Evolutionary conservation across 768 basidiomycete genomes (phyloP).

Genomic region (Mycena latifolia): DNA sequence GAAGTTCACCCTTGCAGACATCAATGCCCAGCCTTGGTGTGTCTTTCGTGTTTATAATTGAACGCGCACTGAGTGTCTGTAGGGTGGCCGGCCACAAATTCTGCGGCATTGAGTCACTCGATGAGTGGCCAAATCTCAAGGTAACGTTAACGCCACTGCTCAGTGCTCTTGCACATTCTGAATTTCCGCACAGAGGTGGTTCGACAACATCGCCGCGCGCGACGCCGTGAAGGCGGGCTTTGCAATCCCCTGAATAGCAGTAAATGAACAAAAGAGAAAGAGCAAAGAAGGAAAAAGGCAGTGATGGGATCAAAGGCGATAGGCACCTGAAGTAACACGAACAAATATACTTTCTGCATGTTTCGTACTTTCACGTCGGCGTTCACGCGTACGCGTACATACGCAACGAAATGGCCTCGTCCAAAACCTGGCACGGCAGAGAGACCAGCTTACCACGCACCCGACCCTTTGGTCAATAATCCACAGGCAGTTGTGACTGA

Average conservation of each 20-base stretch:
- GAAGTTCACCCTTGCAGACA: too few species aligned
- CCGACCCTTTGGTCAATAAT: constrained; percentile 69
- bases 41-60: constrained; percentile 28
- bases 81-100: constrained; percentile 50
- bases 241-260: constrained; percentile 8
- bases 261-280: too few species aligned
- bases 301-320: too few species aligned
- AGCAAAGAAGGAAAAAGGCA: too few species aligned
- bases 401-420: constrained; percentile 54
- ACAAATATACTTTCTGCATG: constrained; percentile 25
- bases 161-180: neutral
- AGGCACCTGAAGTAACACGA: too few species aligned
- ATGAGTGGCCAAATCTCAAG: constrained; percentile 54
- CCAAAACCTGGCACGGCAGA: constrained; percentile 66
- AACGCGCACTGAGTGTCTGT: constrained; percentile 3
- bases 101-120: constrained; percentile 49
- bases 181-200: constrained; percentile 46
- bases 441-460: constrained; percentile 66
- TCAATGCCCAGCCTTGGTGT: constrained; percentile 48
- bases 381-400: constrained; percentile 43
- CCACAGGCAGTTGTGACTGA: constrained; percentile 63
- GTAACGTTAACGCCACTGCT: too few species aligned
- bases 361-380: constrained; percentile 37
- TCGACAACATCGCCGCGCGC: constrained; percentile 49
- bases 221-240: constrained; percentile 38